Evolutionary conservation across 495 filamentous ascomycete genomes (phyloP).

Genomic region (Parathielavia hyrcaniae): DNA sequence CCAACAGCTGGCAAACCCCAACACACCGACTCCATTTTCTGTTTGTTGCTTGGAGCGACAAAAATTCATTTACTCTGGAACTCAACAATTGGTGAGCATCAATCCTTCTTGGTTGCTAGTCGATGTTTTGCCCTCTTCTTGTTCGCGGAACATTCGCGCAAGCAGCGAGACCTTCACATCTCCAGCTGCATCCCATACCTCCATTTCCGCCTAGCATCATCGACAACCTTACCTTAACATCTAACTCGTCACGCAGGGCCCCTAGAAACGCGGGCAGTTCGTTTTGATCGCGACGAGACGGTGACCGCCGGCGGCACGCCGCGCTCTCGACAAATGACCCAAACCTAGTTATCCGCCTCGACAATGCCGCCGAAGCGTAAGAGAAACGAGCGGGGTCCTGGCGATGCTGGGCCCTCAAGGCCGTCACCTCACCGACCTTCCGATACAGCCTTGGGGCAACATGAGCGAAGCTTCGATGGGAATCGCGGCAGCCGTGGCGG

Average conservation of each 20-base stretch:
- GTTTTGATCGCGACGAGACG: conserved; percentile 1
- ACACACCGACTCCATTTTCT: conserved; percentile 11
- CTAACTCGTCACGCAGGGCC: conserved; percentile 4
- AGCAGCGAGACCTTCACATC: conserved; percentile 1
- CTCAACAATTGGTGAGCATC: conserved; percentile 18
- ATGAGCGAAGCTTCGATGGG: conserved; percentile 44
- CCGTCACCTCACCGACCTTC: conserved; percentile 50
- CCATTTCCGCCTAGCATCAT: background rate
- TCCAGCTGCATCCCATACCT: background rate
- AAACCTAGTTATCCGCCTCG: conserved; percentile 12
- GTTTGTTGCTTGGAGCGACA: conserved; percentile 6
- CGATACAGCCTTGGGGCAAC: conserved; percentile 44
- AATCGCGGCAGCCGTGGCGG: conserved; percentile 35
- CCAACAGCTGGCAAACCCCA: conserved; percentile 11
- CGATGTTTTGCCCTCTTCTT: conserved; percentile 7
- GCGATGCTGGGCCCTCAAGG: conserved; percentile 41
- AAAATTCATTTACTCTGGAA: conserved; percentile 10
- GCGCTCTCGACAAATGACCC: conserved; percentile 26
- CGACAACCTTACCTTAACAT: conserved; percentile 8
- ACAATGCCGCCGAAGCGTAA: conserved; percentile 51
- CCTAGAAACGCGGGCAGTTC: too few species aligned
- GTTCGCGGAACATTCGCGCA: background rate
- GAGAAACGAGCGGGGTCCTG: conserved; percentile 42
- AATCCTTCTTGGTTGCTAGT: background rate
- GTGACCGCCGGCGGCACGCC: conserved; percentile 20